phyloP scores from a whole-genome alignment of 306 rosid species.

The Trifolium repens region DNA sequence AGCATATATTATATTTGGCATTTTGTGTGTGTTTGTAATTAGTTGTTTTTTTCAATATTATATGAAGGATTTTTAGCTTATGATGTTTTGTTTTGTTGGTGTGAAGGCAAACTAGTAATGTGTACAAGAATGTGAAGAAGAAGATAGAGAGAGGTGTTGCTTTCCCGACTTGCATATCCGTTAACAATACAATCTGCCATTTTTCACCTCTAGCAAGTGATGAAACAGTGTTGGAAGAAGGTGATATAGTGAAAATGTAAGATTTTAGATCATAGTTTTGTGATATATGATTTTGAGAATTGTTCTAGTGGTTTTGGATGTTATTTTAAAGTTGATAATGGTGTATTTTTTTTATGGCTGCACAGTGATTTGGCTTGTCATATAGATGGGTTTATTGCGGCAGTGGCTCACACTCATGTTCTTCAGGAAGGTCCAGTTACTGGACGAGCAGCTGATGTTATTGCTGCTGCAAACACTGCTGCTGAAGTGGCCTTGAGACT shows the following conservation, averaged over 20 bases:
- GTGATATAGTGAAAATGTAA: constrained; percentile 86
- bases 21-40: background rate
- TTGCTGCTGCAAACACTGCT: constrained; percentile 95
- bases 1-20: constrained; percentile 26
- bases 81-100: constrained; percentile 3
- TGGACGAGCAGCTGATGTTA: constrained; percentile 88
- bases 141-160: constrained; percentile 96
- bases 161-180: constrained; percentile 91
- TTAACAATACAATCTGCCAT: constrained; percentile 87
- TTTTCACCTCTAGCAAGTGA: constrained; percentile 95
- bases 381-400: constrained; percentile 89
- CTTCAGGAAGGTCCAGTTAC: constrained; percentile 79
- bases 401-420: constrained; percentile 86
- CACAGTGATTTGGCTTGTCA: constrained; percentile 94
- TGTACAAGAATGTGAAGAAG: constrained; percentile 81
- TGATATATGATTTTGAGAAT: background rate
- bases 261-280: constrained; percentile 23
- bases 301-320: background rate
- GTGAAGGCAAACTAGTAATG: constrained; percentile 75
- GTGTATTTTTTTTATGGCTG: constrained; percentile 25
- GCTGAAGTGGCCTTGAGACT: constrained; percentile 97
- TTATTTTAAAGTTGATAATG: constrained; percentile 6
- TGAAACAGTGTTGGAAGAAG: constrained; percentile 78
- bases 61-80: constrained; percentile 14
- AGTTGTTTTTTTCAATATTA: background rate